Percentiles rank a stretch among this genome's conserved stretches.
Conservation (phyloP, 176 grass and related monocot species). For the Cenchrus fungigraminus region DNA sequence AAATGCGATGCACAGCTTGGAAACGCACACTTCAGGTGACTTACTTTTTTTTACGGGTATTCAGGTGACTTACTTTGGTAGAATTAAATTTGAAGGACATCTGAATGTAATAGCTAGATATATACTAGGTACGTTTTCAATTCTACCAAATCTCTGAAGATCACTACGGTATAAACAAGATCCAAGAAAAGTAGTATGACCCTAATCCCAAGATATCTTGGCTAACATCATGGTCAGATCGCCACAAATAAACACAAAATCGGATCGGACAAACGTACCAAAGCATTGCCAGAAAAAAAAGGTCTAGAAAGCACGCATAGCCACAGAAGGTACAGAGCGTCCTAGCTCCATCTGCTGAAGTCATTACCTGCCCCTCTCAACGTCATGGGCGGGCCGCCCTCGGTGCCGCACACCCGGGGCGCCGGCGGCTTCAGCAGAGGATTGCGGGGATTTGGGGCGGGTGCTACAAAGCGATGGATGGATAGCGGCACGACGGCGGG, state of each 20-base stretch:
- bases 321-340: background rate
- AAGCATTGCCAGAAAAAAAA: background rate
- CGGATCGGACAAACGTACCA: background rate
- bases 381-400: slow-evolving; percentile 64
- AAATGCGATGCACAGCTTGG: background rate
- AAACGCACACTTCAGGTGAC: background rate
- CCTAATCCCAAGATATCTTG: background rate
- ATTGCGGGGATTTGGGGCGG: too few relatives aligned
- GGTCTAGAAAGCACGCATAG: background rate
- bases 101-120: background rate
- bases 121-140: background rate
- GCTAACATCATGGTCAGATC: background rate
- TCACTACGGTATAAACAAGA: background rate
- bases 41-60: too few relatives aligned
- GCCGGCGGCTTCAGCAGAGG: slow-evolving; percentile 40
- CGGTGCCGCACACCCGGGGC: slow-evolving; percentile 58
- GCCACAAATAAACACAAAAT: background rate
- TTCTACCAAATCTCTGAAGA: slow-evolving; percentile 5
- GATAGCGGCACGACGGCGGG: background rate
- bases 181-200: background rate
- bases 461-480: too few relatives aligned
- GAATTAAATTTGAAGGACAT: background rate
- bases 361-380: slow-evolving; percentile 14
- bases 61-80: background rate
- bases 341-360: background rate